phyloP scores from a whole-genome alignment of 768 basidiomycete genomes.

The Russula emetica region DNA sequence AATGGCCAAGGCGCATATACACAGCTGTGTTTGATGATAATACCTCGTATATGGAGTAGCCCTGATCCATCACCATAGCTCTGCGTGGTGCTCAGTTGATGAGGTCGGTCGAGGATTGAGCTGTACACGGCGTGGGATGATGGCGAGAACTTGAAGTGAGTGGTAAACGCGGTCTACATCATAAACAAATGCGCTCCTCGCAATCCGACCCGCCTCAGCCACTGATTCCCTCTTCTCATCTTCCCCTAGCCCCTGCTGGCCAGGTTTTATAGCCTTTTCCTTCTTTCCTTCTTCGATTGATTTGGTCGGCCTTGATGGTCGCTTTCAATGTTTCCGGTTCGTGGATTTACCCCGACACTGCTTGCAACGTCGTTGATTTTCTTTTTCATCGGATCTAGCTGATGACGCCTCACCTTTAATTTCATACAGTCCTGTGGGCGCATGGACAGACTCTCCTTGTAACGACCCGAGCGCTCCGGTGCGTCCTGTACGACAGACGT shows the following conservation, averaged over 20 bases:
- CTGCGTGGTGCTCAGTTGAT: neutral
- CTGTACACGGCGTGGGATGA: neutral
- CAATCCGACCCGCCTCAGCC: neutral
- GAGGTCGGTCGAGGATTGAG: neutral
- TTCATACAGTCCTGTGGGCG: slow-evolving; percentile 45
- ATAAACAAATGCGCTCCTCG: neutral
- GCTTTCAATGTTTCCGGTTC: slow-evolving; percentile 43
- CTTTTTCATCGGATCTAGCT: slow-evolving; percentile 36
- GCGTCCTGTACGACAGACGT: neutral
- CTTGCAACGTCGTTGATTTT: neutral
- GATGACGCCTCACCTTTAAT: slow-evolving; percentile 56
- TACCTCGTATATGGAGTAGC: neutral
- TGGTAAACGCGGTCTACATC: neutral
- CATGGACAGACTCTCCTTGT: slow-evolving; percentile 46
- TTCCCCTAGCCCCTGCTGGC: slow-evolving; percentile 16
- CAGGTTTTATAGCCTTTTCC: slow-evolving; percentile 3
- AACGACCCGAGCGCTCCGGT: slow-evolving; percentile 41
- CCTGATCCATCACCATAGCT: neutral
- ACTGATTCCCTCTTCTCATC: neutral
- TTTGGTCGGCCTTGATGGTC: slow-evolving; percentile 45
- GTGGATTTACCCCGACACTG: slow-evolving; percentile 4
- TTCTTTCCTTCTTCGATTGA: neutral
- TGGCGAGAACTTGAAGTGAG: neutral
- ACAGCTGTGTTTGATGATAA: too few relatives aligned
- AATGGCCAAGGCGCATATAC: too few relatives aligned